Conservation (phyloP, 2,329 filamentous ascomycete genomes). For the Shiraia sp. region DNA sequence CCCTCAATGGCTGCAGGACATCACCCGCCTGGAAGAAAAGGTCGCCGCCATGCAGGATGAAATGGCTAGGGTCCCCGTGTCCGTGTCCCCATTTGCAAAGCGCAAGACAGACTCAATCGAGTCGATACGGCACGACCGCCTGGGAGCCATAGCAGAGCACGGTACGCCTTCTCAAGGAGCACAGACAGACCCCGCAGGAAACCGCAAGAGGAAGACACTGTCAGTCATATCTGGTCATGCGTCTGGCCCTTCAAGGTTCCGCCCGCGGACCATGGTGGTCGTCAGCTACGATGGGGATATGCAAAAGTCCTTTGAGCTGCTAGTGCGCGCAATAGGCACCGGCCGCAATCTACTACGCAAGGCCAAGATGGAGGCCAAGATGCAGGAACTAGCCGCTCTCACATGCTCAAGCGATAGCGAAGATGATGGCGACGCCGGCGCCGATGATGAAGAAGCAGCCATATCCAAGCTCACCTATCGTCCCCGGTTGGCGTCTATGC, state of each 20-base stretch:
- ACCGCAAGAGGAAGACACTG: constrained; percentile 49
- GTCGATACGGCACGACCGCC: constrained; percentile 35
- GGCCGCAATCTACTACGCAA: constrained; percentile 85
- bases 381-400: constrained; percentile 54
- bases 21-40: constrained; percentile 37
- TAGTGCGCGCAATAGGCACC: constrained; percentile 80
- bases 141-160: constrained; percentile 29
- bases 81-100: constrained; percentile 32
- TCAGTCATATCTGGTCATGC: constrained; percentile 46
- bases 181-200: constrained; percentile 21
- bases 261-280: constrained; percentile 75
- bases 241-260: constrained; percentile 59
- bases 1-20: constrained; percentile 42
- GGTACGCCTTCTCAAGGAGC: constrained; percentile 13
- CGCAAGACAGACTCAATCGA: constrained; percentile 41
- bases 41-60: constrained; percentile 41
- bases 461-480: constrained; percentile 44
- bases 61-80: constrained; percentile 32
- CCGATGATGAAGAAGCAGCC: constrained; percentile 29
- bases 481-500: constrained; percentile 38
- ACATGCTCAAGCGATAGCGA: constrained; percentile 35
- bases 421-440: constrained; percentile 22
- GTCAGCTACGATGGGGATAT: constrained; percentile 93
- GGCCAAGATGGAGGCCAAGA: constrained; percentile 80
- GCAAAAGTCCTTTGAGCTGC: constrained; percentile 77